These are phyloP conservation scores for Gloeopeniophorella convolvens DNA, from an alignment of 768 basidiomycete genomes.

Conservation along the genomic window DNA sequence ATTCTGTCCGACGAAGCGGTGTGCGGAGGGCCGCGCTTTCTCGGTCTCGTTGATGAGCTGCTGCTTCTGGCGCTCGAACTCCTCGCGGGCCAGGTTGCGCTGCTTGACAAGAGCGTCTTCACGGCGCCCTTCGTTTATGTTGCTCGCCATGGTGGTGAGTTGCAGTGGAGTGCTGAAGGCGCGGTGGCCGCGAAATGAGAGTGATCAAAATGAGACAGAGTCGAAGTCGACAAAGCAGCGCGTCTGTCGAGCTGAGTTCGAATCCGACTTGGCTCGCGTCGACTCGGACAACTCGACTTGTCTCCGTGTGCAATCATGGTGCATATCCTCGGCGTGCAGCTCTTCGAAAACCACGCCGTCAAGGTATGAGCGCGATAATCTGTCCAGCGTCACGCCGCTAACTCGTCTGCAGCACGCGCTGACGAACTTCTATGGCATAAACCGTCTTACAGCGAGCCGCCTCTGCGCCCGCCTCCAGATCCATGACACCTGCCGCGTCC, in stretches of 20 bases:
- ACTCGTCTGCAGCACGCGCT: conserved; percentile 66
- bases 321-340: conserved; percentile 78
- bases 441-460: conserved; percentile 62
- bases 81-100: conserved; percentile 71
- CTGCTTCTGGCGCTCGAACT: conserved; percentile 76
- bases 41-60: conserved; percentile 83
- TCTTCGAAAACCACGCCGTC: conserved; percentile 70
- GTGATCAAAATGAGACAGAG: neutral
- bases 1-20: conserved; percentile 89
- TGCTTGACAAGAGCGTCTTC: conserved; percentile 83
- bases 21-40: conserved; percentile 79
- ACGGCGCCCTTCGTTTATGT: conserved; percentile 76
- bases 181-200: neutral
- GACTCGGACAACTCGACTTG: too few species aligned
- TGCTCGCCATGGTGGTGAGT: conserved; percentile 54
- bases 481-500: conserved; percentile 77
- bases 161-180: conserved; percentile 9
- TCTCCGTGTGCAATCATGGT: conserved; percentile 46
- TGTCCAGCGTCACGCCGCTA: neutral
- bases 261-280: too few species aligned
- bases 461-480: conserved; percentile 91
- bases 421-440: conserved; percentile 85
- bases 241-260: conserved; percentile 10
- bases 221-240: neutral
- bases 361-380: conserved; percentile 46